Conservation (phyloP, 192 early-diverging fungal genomes). For the Gonapodya sp. region DNA sequence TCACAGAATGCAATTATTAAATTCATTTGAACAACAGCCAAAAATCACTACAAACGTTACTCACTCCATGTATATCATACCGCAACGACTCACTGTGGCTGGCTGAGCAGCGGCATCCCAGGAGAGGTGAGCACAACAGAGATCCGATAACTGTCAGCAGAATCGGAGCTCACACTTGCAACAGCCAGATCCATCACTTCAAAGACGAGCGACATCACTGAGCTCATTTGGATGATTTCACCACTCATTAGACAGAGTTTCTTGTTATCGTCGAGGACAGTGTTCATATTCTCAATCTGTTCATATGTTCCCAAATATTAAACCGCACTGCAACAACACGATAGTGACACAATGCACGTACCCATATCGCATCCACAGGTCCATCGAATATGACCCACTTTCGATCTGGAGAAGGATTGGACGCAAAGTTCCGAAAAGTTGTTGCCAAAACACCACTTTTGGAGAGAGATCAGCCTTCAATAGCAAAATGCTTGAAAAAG, state of each 20-base stretch:
- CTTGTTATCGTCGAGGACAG: constrained; percentile 47
- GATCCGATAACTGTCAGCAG: constrained; percentile 11
- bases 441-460: constrained; percentile 47
- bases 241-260: constrained; percentile 52
- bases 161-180: constrained; percentile 33
- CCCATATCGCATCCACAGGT: constrained; percentile 52
- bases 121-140: too few species aligned
- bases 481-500: constrained; percentile 30
- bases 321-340: background rate
- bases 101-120: constrained; percentile 23
- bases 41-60: constrained; percentile 9
- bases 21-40: background rate
- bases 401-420: constrained; percentile 38
- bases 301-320: background rate
- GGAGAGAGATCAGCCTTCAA: constrained; percentile 52
- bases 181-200: constrained; percentile 59
- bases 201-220: constrained; percentile 50
- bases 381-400: constrained; percentile 58
- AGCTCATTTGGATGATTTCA: constrained; percentile 51
- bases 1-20: background rate
- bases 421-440: constrained; percentile 46
- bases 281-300: constrained; percentile 53
- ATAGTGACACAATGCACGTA: too few species aligned
- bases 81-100: constrained; percentile 51
- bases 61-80: constrained; percentile 53